Percentiles rank a stretch among this genome's conserved stretches.
Conservation (phyloP, 169 alveolate genomes). For the Plasmodium vivax region DNA sequence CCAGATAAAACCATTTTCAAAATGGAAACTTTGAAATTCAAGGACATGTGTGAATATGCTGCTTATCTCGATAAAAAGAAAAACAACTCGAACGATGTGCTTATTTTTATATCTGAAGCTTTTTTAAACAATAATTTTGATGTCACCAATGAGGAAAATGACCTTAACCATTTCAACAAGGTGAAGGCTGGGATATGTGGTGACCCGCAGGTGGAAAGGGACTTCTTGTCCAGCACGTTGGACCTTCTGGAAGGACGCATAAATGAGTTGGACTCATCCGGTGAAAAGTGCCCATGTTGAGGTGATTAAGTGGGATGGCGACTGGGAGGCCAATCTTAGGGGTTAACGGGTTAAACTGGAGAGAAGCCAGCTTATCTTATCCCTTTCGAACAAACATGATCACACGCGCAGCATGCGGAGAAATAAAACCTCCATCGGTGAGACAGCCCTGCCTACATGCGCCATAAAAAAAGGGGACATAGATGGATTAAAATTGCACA, state of each 20-base stretch:
- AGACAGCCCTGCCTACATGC: background rate
- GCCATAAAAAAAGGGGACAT: background rate
- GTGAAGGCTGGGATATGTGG: background rate
- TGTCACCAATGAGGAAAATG: slow-evolving; percentile 38
- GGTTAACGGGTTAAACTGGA: background rate
- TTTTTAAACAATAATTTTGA: slow-evolving; percentile 48
- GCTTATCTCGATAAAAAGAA: background rate
- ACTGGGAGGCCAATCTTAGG: background rate
- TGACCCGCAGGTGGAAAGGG: slow-evolving; percentile 21
- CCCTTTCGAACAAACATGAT: background rate
- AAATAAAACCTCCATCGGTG: background rate
- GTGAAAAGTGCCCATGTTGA: background rate
- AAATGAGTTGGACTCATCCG: slow-evolving; percentile 5
- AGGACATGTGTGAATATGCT: slow-evolving; percentile 45
- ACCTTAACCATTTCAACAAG: slow-evolving; percentile 12
- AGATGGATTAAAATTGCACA: background rate
- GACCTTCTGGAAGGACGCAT: slow-evolving; percentile 8
- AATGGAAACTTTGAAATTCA: slow-evolving; percentile 24
- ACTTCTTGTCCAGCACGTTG: background rate
- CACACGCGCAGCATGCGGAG: background rate
- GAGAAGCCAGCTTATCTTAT: background rate
- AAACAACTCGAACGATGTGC: slow-evolving; percentile 5
- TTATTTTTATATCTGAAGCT: slow-evolving; percentile 45
- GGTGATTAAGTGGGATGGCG: background rate
- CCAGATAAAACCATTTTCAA: slow-evolving; percentile 23